Evolutionary conservation across 768 basidiomycete species (phyloP), one percentile per base, ranked within the genome.

Genomic region (Leccinellum albellum): DNA sequence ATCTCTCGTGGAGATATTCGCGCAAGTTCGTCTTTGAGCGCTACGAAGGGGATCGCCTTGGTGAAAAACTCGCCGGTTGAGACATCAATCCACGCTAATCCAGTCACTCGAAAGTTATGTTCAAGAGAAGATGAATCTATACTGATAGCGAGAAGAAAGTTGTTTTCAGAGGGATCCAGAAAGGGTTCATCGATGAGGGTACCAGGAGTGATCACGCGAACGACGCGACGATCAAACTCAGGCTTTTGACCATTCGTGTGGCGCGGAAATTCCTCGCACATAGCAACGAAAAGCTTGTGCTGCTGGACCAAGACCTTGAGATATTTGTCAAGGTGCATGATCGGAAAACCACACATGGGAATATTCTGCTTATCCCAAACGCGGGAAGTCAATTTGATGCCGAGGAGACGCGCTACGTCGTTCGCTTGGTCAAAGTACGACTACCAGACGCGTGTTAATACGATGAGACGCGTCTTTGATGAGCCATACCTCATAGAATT

Each of bases 1-100:
- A 97, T 81, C 72, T 98, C 94, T 51, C 82, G 82, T 6, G 95
- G 95, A 31, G 74, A 75, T 45, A 97, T 88, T 21, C 93, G 83
- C 8, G 85, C 85, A 24, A 98, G 75, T 59, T 96, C 89, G 65
- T 97, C 93, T 53, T 84, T 82, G 29, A 98, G 72, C 40, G 69
- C 75, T 23, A 83, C 82, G 15, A 78, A 49, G 3, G 76, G 71
- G 12, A 82, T 78, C 6, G 72, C 69, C 61, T 90, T 90, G 12
- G 89, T 87, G 70, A 89, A 94, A 70, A 96, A 92, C 66, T 96
- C 94, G 58, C 93, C 92, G 0, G 94, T 97, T 14, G 95, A 94
- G 17, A 97, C 83, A 67, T 98, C 95, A 24, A 91, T 93, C 88
- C 94, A 98, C 6, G 94, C 94, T 40, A 98, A 75, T 2, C 91